phyloP scores from a whole-genome alignment of 768 basidiomycete species.

The Chlorophyllum brunneum region DNA sequence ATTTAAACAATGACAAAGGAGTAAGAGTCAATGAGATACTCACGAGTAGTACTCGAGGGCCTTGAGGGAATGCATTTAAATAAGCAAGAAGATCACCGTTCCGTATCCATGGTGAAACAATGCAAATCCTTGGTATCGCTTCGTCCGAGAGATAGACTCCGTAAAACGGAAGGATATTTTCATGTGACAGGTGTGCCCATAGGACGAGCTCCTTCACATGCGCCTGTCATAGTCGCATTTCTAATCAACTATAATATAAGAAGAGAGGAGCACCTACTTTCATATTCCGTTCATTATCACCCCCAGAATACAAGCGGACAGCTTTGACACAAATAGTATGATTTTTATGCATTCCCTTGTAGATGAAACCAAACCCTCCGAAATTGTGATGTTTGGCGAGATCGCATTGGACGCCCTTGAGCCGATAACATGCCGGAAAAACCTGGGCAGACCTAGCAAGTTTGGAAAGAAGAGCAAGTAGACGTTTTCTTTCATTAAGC shows the following conservation, averaged over 20 bases:
- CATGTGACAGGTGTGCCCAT: not conserved
- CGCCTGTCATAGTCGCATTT: not conserved
- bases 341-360: not conserved
- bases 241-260: not conserved
- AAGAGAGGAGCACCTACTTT: too few relatives aligned
- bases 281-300: not conserved
- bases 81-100: not conserved
- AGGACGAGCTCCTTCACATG: not conserved
- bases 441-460: not conserved
- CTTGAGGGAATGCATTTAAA: not conserved
- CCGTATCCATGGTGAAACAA: not conserved
- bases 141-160: not conserved
- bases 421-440: not conserved
- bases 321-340: not conserved
- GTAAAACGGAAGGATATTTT: not conserved
- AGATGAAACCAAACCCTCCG: not conserved
- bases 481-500: not conserved
- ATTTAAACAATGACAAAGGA: not conserved
- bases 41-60: not conserved
- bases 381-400: not conserved
- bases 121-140: not conserved
- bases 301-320: not conserved
- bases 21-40: not conserved
- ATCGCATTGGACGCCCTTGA: not conserved
- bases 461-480: not conserved